Conservation (phyloP, 768 basidiomycete genomes). For the Suillus cothurnatus region DNA sequence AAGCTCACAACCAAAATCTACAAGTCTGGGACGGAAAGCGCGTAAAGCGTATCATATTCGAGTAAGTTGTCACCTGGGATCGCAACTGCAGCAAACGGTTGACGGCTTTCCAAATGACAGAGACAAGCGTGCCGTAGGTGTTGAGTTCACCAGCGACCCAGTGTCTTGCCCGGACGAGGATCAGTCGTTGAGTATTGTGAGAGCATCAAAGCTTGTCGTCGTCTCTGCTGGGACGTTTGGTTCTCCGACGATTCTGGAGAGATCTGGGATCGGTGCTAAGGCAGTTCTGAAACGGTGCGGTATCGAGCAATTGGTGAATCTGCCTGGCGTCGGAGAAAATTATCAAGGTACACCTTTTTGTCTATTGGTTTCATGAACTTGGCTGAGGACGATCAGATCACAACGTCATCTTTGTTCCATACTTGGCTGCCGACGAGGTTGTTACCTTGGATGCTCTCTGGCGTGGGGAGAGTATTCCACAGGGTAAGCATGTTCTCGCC, state of each 20-base stretch:
- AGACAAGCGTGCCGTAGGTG: conserved; percentile 13
- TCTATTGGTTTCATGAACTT: no score
- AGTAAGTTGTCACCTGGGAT: neutral
- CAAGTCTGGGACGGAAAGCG: neutral
- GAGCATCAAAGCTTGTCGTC: conserved; percentile 48
- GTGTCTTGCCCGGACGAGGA: conserved; percentile 22
- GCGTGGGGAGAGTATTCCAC: no score
- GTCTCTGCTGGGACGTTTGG: conserved; percentile 57
- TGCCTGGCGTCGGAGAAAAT: conserved; percentile 80
- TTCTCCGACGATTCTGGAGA: conserved; percentile 56
- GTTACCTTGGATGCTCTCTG: neutral
- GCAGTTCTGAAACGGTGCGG: neutral
- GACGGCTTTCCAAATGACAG: neutral
- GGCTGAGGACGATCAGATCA: conserved; percentile 28
- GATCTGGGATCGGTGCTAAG: conserved; percentile 45
- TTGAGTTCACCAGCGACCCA: conserved; percentile 49
- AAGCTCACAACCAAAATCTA: neutral
- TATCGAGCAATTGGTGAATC: conserved; percentile 34
- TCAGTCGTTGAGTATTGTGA: conserved; percentile 28
- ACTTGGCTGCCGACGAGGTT: conserved; percentile 44
- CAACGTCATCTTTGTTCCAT: conserved; percentile 30
- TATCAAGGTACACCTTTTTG: conserved; percentile 44
- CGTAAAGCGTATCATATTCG: neutral
- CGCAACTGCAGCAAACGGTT: neutral
- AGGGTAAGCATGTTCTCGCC: no score